Base-by-base conservation (phyloP, 805 yeast genomes). In the Isabelozyma rhagii region DNA sequence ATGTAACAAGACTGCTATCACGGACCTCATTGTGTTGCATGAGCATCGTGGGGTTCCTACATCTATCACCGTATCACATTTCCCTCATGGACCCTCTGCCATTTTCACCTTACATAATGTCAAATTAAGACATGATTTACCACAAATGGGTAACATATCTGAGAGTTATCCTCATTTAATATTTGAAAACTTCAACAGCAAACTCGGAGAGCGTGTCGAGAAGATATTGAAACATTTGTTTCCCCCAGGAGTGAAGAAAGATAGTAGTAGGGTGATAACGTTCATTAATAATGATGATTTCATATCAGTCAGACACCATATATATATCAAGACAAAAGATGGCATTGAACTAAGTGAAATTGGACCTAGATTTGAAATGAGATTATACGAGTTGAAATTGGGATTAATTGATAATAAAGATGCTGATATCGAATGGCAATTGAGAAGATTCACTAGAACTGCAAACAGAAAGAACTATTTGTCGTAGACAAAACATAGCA, bases 21-120 rank as follows among this genome's bases (percentile, higher is more conserved):
- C 94, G 1, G 99, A 94, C 66, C 71, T 94, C 57, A 75, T 94
- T 21, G 79, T 94, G 3, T 71, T 94, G 18, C 98, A 94, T 66
- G 99, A 94, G 66, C 99, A 94, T 69, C 80, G 99, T 70, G 99
- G 99, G 81, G 93, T 89, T 0, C 99, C 99, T 47, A 92, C 97
- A 0, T 89, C 97, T 1, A 62, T 94, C 51, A 93, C 98, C 1
- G 73, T 94, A 27, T 85, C 94, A 34, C 99, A 94, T 74, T 88
- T 94, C 67, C 99, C 99, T 4, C 97, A 94, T 65, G 99, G 99
- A 0, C 99, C 99, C 15, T 88, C 97, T 2, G 96, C 94, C 34
- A 85, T 88, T 43, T 94, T 94, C 76, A 89, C 97, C 9, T 74
- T 94, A 50, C 98, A 94, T 69, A 94, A 94, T 62, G 98, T 94